Conservation (phyloP, 2,329 filamentous ascomycete species). For the Amauroascus verrucosus region DNA sequence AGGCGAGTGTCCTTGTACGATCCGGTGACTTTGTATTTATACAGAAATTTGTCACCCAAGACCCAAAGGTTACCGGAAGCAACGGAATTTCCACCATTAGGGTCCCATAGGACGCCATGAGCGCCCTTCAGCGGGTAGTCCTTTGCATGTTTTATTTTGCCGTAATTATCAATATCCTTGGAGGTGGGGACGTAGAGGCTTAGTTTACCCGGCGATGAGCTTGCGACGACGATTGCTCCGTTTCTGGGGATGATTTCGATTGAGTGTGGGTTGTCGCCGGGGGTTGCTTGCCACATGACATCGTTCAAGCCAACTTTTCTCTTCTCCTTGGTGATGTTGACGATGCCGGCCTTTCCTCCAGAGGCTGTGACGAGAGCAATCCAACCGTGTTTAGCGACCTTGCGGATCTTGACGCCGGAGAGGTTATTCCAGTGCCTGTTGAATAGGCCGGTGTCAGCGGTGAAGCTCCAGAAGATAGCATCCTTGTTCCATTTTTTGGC, state of each 20-base stretch:
- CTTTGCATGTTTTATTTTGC: conserved; percentile 9
- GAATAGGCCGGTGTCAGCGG: conserved; percentile 5
- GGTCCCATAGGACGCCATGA: conserved; percentile 14
- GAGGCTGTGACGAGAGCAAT: conserved; percentile 19
- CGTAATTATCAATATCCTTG: conserved; percentile 14
- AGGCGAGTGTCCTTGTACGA: conserved; percentile 6
- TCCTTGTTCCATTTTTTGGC: conserved; percentile 14
- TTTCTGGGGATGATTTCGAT: conserved; percentile 16
- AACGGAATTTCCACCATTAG: conserved; percentile 1
- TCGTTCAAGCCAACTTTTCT: conserved; percentile 27
- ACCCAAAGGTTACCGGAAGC: conserved; percentile 11
- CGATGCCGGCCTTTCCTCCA: conserved; percentile 29
- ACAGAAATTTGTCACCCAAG: conserved; percentile 4
- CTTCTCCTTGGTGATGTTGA: conserved; percentile 41
- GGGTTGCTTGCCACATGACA: conserved; percentile 15
- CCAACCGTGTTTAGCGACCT: conserved; percentile 14
- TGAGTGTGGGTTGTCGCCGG: conserved; percentile 16
- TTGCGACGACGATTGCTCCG: conserved; percentile 16
- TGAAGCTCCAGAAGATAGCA: conserved; percentile 17
- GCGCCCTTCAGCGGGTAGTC: conserved; percentile 9
- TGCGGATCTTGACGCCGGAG: conserved; percentile 18
- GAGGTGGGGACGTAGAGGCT: conserved; percentile 16
- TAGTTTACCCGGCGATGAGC: conserved; percentile 16
- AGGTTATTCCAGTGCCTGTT: conserved; percentile 15
- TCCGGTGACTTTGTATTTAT: conserved; percentile 12